A percentile compares a stretch with the other conserved stretches of the same genome.
Conservation (phyloP, 306 rosid species). For the Citrullus colocynthis region DNA sequence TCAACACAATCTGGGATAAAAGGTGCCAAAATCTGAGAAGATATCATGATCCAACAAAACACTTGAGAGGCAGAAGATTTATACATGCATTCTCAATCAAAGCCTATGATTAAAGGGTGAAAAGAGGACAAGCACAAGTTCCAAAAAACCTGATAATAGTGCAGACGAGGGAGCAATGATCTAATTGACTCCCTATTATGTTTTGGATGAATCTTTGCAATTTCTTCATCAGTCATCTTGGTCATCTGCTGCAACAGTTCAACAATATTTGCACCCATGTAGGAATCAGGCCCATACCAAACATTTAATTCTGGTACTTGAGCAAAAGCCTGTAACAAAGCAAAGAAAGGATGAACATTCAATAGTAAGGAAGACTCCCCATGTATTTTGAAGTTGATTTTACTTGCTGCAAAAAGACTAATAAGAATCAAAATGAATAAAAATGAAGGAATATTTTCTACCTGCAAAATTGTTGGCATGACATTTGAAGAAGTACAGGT, state of each 20-base stretch:
- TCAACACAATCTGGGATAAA: background rate
- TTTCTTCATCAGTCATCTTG: conserved; percentile 74
- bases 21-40: background rate
- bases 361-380: background rate
- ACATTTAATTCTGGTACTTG: conserved; percentile 75
- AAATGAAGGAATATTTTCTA: conserved; percentile 14
- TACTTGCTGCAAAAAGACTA: conserved; percentile 2
- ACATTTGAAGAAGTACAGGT: conserved; percentile 98
- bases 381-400: background rate
- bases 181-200: conserved; percentile 57
- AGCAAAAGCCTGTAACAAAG: conserved; percentile 64
- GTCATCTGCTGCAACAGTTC: conserved; percentile 76
- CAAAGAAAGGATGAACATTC: background rate
- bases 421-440: background rate
- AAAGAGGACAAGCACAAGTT: background rate
- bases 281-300: conserved; percentile 94
- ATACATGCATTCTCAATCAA: background rate
- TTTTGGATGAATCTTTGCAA: conserved; percentile 59
- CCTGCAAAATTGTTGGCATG: conserved; percentile 89
- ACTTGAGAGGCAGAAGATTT: background rate
- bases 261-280: conserved; percentile 95
- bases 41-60: background rate
- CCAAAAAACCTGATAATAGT: conserved; percentile 50
- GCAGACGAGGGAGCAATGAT: conserved; percentile 62
- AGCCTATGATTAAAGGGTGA: background rate